A percentile compares a stretch with the other conserved stretches of the same genome.
Conservation (phyloP, 2,329 filamentous ascomycete genomes). For the Orbilia quercus region DNA sequence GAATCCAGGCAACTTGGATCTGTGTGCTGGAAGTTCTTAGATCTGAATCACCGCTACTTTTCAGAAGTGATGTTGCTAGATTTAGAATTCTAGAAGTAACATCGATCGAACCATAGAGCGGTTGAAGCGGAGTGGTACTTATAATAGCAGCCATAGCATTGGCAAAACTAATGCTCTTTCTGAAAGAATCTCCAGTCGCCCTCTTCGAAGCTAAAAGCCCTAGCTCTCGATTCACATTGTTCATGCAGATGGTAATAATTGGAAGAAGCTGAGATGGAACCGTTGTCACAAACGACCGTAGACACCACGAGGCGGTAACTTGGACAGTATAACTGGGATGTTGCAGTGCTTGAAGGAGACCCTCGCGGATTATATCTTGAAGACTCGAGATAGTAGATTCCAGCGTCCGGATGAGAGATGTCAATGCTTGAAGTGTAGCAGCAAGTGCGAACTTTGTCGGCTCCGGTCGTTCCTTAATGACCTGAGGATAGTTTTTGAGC, state of each 20-base stretch:
- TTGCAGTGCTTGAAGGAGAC: slow-evolving; percentile 86
- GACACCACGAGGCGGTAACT: slow-evolving; percentile 84
- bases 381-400: slow-evolving; percentile 83
- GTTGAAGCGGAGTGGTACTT: slow-evolving; percentile 86
- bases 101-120: slow-evolving; percentile 93
- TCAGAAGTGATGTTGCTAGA: slow-evolving; percentile 90
- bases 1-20: slow-evolving; percentile 96
- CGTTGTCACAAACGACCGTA: slow-evolving; percentile 86
- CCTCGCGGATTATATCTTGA: slow-evolving; percentile 85
- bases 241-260: slow-evolving; percentile 95
- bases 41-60: slow-evolving; percentile 90
- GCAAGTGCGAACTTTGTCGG: slow-evolving; percentile 88
- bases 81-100: slow-evolving; percentile 91
- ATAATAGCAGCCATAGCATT: slow-evolving; percentile 90
- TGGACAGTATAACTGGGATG: slow-evolving; percentile 98
- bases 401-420: slow-evolving; percentile 80
- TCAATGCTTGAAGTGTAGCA: slow-evolving; percentile 79
- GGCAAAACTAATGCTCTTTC: slow-evolving; percentile 88
- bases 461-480: slow-evolving; percentile 84
- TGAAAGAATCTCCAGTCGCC: slow-evolving; percentile 72
- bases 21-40: slow-evolving; percentile 91
- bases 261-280: slow-evolving; percentile 92
- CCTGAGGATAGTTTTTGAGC: slow-evolving; percentile 93
- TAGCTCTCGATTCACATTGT: slow-evolving; percentile 88
- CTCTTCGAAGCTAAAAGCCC: slow-evolving; percentile 78